Base-by-base conservation (phyloP, 2,329 filamentous ascomycete species). In the Elsinoe batatas region DNA sequence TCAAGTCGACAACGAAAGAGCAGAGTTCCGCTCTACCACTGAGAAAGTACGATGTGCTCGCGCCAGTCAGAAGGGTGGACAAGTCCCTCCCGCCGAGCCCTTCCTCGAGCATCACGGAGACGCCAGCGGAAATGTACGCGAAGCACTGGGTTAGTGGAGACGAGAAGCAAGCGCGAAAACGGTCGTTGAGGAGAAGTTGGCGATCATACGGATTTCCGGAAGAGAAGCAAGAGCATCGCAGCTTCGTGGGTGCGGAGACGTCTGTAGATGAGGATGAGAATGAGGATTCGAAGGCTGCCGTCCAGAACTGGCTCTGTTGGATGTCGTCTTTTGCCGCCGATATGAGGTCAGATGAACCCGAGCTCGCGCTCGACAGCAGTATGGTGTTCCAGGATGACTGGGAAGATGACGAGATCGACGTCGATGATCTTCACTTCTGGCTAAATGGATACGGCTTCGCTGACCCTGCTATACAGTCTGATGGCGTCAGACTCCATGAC, bases 91-190 rank as follows among this genome's bases (percentile, higher is more conserved):
- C 47, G 12, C 35, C 47, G 11, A 38, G 47, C 37, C 47, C 47
- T 17, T 36, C 26, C 5, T 12, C 15, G n/a, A 51, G 47, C 22
- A 51, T 51, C 47, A 33, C 37, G 5, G 47, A 51, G 15, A 51
- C 47, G 47, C 47, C 47, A 26, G 32, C 47, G 47, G 26, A 51
- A 13, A 38, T 51, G 47, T 51, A 51, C n/a, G 33, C 47, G 5
- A 51, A 20, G n/a, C 37, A 17, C 33, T 20, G 33, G 47, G 12
- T 20, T 10, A 33, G 26, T 18, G 13, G 11, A 13, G 26, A 49
- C n/a, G 15, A 22, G 13, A 51, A 12, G 15, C 13, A 13, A 3
- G 6, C 5, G 18, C 26, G 8, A 15, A 51, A 15, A 8, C 36
- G 17, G 13, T 44, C 20, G 12, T 44, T 17, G 40, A 32, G 47